Conservation (phyloP, 1,284 basidiomycete genomes). For the Tetrapyrgos nigripes region DNA sequence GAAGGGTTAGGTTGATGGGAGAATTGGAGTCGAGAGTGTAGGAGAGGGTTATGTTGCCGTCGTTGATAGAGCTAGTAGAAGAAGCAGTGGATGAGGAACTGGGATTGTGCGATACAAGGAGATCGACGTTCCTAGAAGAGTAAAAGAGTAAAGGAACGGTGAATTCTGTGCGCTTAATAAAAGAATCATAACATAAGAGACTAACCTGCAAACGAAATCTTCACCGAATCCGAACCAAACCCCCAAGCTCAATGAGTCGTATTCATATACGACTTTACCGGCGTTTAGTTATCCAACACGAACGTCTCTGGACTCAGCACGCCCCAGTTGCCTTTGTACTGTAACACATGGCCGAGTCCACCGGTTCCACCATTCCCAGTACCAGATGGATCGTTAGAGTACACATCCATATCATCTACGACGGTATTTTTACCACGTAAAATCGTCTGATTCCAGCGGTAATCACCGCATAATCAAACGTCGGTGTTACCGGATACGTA, state of each 20-base stretch:
- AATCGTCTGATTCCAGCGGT: constrained; percentile 38
- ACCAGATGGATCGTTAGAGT: no score
- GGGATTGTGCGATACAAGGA: constrained; percentile 40
- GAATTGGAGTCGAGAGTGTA: constrained; percentile 40
- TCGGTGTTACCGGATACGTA: constrained; percentile 37
- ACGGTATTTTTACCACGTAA: constrained; percentile 40
- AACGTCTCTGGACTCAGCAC: constrained; percentile 24
- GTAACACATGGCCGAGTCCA: constrained; percentile 22
- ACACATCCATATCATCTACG: constrained; percentile 44
- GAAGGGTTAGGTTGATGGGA: constrained; percentile 26
- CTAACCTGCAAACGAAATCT: constrained; percentile 42
- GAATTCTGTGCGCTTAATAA: no score
- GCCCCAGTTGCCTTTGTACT: constrained; percentile 41
- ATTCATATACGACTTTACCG: constrained; percentile 34
- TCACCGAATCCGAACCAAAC: constrained; percentile 39
- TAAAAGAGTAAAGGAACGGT: constrained; percentile 8
- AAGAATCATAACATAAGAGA: constrained; percentile 4
- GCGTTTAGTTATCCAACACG: constrained; percentile 31
- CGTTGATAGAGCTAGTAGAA: no score
- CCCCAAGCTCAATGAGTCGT: constrained; percentile 43
- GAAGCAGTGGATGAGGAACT: constrained; percentile 2
- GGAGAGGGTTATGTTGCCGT: constrained; percentile 36
- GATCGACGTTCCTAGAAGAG: constrained; percentile 38
- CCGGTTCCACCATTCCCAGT: no score
- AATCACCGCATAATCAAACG: constrained; percentile 45